Conservation (phyloP, 352 stramenopile species). For the Plasmopara halstedii region DNA sequence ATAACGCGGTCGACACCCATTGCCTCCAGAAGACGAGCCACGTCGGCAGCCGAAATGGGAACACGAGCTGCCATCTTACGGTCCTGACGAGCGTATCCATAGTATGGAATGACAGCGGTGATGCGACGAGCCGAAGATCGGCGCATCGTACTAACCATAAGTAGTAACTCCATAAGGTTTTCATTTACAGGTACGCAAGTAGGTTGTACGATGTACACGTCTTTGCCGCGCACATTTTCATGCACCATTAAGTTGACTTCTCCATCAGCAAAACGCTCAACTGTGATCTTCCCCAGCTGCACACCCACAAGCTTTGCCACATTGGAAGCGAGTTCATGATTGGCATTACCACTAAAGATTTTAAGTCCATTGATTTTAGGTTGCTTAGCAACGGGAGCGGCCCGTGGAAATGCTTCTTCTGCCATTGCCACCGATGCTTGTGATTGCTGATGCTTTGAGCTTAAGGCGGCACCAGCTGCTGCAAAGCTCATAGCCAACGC, state of each 20-base stretch:
- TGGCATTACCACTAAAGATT: slow-evolving; percentile 98
- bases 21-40: slow-evolving; percentile 78
- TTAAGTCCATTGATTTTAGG: slow-evolving; percentile 91
- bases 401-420: slow-evolving; percentile 47
- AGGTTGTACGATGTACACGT: slow-evolving; percentile 99
- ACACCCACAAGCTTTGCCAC: slow-evolving; percentile 97
- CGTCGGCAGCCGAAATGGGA: slow-evolving; percentile 93
- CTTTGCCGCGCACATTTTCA: slow-evolving; percentile 99
- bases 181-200: slow-evolving; percentile 99
- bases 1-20: slow-evolving; percentile 87
- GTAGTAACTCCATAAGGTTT: slow-evolving; percentile 99
- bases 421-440: slow-evolving; percentile 24
- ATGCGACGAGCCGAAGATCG: slow-evolving; percentile 97
- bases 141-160: slow-evolving; percentile 97
- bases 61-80: slow-evolving; percentile 92
- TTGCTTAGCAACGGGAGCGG: slow-evolving; percentile 69
- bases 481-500: slow-evolving; percentile 43
- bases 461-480: slow-evolving; percentile 34
- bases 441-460: slow-evolving; percentile 24
- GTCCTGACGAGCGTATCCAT: slow-evolving; percentile 87
- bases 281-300: slow-evolving; percentile 96
- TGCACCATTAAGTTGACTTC: slow-evolving; percentile 99
- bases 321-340: slow-evolving; percentile 94
- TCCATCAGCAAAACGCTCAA: slow-evolving; percentile 97
- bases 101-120: slow-evolving; percentile 98